These are phyloP conservation scores for Alternaria sp. DNA, from an alignment of 2,329 filamentous ascomycete species.

Conservation along the genomic window DNA sequence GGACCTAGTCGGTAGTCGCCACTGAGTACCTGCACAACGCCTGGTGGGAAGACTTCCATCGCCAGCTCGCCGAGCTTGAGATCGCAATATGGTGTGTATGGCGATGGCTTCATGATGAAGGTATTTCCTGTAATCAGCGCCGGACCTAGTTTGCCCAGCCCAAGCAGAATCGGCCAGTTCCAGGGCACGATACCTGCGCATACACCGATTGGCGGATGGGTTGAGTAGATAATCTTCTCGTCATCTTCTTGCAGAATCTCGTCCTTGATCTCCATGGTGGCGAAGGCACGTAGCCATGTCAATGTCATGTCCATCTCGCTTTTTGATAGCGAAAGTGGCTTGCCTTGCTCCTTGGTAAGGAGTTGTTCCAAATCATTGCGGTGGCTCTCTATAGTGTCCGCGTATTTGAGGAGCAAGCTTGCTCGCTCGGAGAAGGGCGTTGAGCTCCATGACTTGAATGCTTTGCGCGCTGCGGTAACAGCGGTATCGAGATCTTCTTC, in stretches of 20 bases:
- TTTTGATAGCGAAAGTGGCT: conserved; percentile 30
- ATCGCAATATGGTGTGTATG: conserved; percentile 64
- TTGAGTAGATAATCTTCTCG: conserved; percentile 51
- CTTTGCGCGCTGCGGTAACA: conserved; percentile 54
- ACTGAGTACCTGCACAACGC: conserved; percentile 67
- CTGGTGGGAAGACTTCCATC: conserved; percentile 65
- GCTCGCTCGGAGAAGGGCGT: conserved; percentile 31
- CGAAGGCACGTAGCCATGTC: conserved; percentile 44
- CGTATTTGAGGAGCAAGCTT: conserved; percentile 26
- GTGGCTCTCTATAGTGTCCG: conserved; percentile 30
- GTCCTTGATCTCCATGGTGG: conserved; percentile 30
- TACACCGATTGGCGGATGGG: conserved; percentile 57
- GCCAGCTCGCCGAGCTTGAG: conserved; percentile 68
- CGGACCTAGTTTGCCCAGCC: conserved; percentile 63
- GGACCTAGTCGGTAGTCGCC: conserved; percentile 68
- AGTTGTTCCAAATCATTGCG: conserved; percentile 31
- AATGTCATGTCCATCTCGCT: conserved; percentile 24
- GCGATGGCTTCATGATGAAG: conserved; percentile 65
- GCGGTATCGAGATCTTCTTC: conserved; percentile 59
- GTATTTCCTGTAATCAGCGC: conserved; percentile 65
- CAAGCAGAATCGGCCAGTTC: conserved; percentile 51
- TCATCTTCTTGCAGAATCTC: background rate
- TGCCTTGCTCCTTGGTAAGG: conserved; percentile 36
- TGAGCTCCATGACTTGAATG: conserved; percentile 55
- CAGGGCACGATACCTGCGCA: conserved; percentile 52